Evolutionary conservation across 2,329 filamentous ascomycete species (phyloP), one percentile per base, ranked within the genome.

Genomic region (Phialophora expanda): DNA sequence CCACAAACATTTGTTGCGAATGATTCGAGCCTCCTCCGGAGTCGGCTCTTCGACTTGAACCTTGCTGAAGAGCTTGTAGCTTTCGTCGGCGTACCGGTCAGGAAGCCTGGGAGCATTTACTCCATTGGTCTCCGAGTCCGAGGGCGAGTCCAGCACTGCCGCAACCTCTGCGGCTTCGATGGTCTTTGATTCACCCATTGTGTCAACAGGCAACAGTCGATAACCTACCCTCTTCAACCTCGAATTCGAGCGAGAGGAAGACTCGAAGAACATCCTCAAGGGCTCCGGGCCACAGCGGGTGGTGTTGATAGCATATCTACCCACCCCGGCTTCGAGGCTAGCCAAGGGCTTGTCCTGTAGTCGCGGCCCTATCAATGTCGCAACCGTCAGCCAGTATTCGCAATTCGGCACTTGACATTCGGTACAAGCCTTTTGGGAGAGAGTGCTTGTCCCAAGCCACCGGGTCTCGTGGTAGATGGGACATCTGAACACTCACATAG

Each of bases 51-150:
- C 68, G 17, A 78, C 78, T 22, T 78, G 73, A 38, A 79, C 72
- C 46, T 77, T 75, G 2, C 74, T 76, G 53, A 80, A 79, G 7
- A 80, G 74, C 63, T 78, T 80, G 67, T 79, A 80, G 61, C 78
- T 80, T 66, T 80, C 78, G 56, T 80, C 78, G 1, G 78, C 78
- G 59, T 75, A 79, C 22, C 74, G 76, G 48, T 76, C 76, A 0
- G 77, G 73, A 1, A 80, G 70, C 60, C 76, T 79, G 9, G 71
- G 76, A n/a, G 32, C 59, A 17, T 56, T 41, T 6, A 32, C 44
- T 17, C 17, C 44, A 22, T 46, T 20, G 2, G 44, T 46, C 2
- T 46, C 44, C 44, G 44, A 46, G 4, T 46, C 44, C 44, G 44
- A 46, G 5, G 44, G 44, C 44, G 44, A 28, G 24, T 55, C 51